A percentile compares a stretch with the other conserved stretches of the same genome.
Conservation (phyloP, 805 yeast genomes). For the Ogataea saltuana region DNA sequence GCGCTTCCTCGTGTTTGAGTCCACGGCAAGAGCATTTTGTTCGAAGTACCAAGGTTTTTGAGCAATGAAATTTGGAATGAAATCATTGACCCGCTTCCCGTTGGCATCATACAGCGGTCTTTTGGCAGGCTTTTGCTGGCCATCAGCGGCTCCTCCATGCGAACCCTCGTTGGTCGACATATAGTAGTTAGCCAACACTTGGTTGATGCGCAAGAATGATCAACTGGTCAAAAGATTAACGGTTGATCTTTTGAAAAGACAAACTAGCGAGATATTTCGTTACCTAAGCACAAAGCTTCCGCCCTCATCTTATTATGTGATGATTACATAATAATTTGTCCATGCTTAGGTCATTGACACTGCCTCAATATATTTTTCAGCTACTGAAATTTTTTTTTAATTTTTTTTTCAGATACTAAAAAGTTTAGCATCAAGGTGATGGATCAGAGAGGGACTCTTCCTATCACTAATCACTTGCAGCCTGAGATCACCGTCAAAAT, state of each 20-base stretch:
- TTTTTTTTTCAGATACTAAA: not conserved
- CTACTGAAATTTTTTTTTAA: conserved; percentile 2
- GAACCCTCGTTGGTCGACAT: not conserved
- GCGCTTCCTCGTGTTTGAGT: conserved; percentile 32
- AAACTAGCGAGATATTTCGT: too few species aligned
- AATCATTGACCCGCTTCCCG: conserved; percentile 39
- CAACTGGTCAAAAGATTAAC: too few species aligned
- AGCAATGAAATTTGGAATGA: conserved; percentile 43
- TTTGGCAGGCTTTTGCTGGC: conserved; percentile 13
- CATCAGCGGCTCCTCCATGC: not conserved
- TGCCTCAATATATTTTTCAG: not conserved
- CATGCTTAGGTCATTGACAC: not conserved
- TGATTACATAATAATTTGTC: not conserved
- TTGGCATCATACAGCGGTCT: conserved; percentile 34
- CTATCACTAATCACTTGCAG: not conserved
- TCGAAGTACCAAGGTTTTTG: conserved; percentile 44
- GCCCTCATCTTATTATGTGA: too few species aligned
- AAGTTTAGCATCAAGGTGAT: too few species aligned
- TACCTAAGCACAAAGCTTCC: too few species aligned
- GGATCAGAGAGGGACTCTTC: too few species aligned
- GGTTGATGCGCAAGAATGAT: too few species aligned
- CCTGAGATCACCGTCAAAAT: not conserved
- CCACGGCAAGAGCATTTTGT: conserved; percentile 25
- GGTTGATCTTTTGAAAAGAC: too few species aligned
- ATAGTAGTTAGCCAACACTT: too few species aligned